Percentiles rank a stretch among this genome's conserved stretches.
Evolutionary conservation across 2,329 filamentous ascomycete species (phyloP).

Genomic region (Aspergillus candidus): DNA sequence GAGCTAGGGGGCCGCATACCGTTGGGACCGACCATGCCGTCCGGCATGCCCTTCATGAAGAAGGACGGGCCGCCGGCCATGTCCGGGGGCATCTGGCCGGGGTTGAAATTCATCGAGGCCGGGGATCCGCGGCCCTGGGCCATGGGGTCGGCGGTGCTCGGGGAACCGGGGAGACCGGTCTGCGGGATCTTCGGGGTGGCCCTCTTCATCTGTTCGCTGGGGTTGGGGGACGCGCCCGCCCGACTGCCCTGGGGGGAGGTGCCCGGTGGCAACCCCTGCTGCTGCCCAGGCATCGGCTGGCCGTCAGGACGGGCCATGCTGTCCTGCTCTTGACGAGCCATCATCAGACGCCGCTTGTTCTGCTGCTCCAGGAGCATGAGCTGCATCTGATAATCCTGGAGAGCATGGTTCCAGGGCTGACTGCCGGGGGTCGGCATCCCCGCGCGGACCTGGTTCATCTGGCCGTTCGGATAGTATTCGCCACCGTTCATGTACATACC

Average conservation of each 20-base stretch:
- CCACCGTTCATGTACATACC: slow-evolving; percentile 39
- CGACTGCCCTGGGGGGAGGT: slow-evolving; percentile 55
- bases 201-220: slow-evolving; percentile 57
- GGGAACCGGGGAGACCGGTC: slow-evolving; percentile 51
- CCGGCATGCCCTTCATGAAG: slow-evolving; percentile 41
- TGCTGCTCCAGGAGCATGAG: slow-evolving; percentile 63
- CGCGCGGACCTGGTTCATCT: slow-evolving; percentile 46
- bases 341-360: slow-evolving; percentile 61
- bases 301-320: slow-evolving; percentile 50
- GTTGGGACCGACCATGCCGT: slow-evolving; percentile 38
- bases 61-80: slow-evolving; percentile 34
- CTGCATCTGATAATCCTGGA: slow-evolving; percentile 66
- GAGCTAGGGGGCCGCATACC: slow-evolving; percentile 57
- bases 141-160: slow-evolving; percentile 52
- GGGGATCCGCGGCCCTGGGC: slow-evolving; percentile 55
- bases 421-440: slow-evolving; percentile 37
- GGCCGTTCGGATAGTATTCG: slow-evolving; percentile 55
- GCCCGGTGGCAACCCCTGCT: slow-evolving; percentile 44
- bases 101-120: slow-evolving; percentile 51
- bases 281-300: slow-evolving; percentile 42
- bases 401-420: slow-evolving; percentile 52
- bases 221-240: slow-evolving; percentile 55
- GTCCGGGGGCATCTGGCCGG: slow-evolving; percentile 45
- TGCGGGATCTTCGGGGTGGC: slow-evolving; percentile 56
- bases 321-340: slow-evolving; percentile 63